These are phyloP conservation scores for Fusarium chaquense DNA, from an alignment of 2,329 filamentous ascomycete species.

Conservation along the genomic window DNA sequence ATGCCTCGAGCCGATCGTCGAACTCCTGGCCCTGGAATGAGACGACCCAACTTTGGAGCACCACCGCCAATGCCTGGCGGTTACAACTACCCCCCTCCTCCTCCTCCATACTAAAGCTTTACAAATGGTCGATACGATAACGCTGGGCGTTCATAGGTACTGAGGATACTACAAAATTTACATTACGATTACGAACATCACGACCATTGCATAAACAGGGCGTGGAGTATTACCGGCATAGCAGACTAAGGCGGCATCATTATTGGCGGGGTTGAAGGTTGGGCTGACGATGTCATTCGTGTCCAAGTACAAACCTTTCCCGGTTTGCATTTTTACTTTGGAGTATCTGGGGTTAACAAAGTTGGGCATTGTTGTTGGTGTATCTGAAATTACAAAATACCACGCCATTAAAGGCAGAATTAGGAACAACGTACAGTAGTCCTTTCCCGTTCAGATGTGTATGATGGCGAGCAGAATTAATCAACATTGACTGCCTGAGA, in stretches of 20 bases:
- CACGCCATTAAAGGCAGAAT: constrained; percentile 44
- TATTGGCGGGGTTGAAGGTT: constrained; percentile 42
- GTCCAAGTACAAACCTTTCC: constrained; percentile 41
- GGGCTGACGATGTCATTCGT: constrained; percentile 40
- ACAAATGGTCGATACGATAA: constrained; percentile 19
- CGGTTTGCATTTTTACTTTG: constrained; percentile 41
- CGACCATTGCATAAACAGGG: constrained; percentile 47
- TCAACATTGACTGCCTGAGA: neutral
- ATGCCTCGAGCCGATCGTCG: constrained; percentile 44
- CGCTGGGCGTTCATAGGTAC: constrained; percentile 26
- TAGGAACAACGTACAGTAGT: constrained; percentile 17
- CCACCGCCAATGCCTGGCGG: constrained; percentile 39
- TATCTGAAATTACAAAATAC: constrained; percentile 46
- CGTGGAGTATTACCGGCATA: constrained; percentile 46
- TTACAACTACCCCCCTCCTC: constrained; percentile 35
- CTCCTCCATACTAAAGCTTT: constrained; percentile 31
- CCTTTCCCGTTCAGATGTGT: constrained; percentile 2
- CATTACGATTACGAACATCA: constrained; percentile 49
- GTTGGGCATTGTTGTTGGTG: constrained; percentile 35
- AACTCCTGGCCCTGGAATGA: constrained; percentile 47
- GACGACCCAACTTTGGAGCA: constrained; percentile 39
- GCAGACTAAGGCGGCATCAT: constrained; percentile 43
- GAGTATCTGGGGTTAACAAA: constrained; percentile 45
- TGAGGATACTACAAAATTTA: constrained; percentile 32
- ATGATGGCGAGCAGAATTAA: neutral